Evolutionary conservation across 2,329 filamentous ascomycete genomes (phyloP).

Genomic region (Sporothrix globosa): DNA sequence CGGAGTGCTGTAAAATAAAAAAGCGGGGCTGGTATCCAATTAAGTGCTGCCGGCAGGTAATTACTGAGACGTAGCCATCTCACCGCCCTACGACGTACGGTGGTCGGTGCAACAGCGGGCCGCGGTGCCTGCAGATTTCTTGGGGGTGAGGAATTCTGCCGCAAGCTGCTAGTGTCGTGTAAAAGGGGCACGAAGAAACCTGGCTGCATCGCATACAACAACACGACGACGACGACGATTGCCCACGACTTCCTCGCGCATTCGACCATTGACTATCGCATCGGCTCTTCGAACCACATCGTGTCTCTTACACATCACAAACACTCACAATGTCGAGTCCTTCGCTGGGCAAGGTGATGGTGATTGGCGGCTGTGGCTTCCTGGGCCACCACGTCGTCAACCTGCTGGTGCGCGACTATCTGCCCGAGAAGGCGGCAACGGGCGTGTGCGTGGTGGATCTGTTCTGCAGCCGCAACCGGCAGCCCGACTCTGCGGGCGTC

Average conservation of each 20-base stretch:
- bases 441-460: constrained; percentile 73
- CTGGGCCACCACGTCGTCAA: constrained; percentile 81
- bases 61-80: background rate
- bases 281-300: no score
- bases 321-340: constrained; percentile 42
- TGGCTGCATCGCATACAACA: background rate
- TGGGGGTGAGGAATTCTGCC: constrained; percentile 2
- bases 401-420: constrained; percentile 66
- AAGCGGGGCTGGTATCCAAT: background rate
- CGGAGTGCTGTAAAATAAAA: background rate
- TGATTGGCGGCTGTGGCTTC: constrained; percentile 84
- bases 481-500: constrained; percentile 57
- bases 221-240: background rate
- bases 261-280: no score
- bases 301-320: no score
- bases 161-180: background rate
- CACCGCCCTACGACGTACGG: background rate
- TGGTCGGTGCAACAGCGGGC: constrained; percentile 2
- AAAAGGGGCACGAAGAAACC: constrained; percentile 24
- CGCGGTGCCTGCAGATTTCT: background rate
- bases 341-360: constrained; percentile 69
- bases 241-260: no score
- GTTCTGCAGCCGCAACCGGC: constrained; percentile 70
- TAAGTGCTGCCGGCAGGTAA: background rate
- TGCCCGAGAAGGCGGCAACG: constrained; percentile 44